Conservation (phyloP, 1,284 basidiomycete species). For the Moniliophthora roreri region DNA sequence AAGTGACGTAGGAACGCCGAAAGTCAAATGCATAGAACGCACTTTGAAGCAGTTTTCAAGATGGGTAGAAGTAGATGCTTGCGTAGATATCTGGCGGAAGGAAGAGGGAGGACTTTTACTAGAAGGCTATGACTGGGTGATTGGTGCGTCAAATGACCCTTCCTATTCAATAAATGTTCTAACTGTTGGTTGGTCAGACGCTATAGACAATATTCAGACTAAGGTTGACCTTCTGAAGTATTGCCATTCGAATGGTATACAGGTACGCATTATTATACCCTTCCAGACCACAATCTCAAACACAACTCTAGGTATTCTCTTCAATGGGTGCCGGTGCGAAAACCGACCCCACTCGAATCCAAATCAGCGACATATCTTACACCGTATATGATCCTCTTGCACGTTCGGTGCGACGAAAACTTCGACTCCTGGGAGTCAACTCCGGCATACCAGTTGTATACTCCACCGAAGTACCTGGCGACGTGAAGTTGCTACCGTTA, state of each 20-base stretch:
- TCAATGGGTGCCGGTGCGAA: conserved; percentile 99
- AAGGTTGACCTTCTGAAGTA: conserved; percentile 89
- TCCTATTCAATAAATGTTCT: conserved; percentile 1
- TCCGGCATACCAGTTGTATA: conserved; percentile 93
- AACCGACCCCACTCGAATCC: conserved; percentile 90
- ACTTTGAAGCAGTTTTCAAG: conserved; percentile 70
- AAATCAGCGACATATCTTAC: conserved; percentile 92
- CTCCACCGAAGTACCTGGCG: conserved; percentile 90
- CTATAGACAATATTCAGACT: conserved; percentile 96
- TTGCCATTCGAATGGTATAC: conserved; percentile 75
- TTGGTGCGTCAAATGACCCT: conserved; percentile 49
- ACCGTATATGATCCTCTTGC: conserved; percentile 97
- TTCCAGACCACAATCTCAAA: not conserved
- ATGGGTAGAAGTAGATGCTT: conserved; percentile 79
- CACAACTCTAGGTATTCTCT: conserved; percentile 72
- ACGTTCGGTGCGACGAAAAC: conserved; percentile 81
- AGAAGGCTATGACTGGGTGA: conserved; percentile 86
- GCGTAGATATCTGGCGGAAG: conserved; percentile 82
- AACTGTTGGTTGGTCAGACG: conserved; percentile 50
- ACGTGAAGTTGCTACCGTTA: conserved; percentile 87
- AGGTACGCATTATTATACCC: conserved; percentile 39
- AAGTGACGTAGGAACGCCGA: conserved; percentile 91
- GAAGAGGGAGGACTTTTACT: conserved; percentile 72
- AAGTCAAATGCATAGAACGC: conserved; percentile 84
- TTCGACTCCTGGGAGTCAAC: conserved; percentile 69